A percentile compares a stretch with the other conserved stretches of the same genome.
phyloP scores from a whole-genome alignment of 2,329 filamentous ascomycete species.

The Penicillium glabrum region DNA sequence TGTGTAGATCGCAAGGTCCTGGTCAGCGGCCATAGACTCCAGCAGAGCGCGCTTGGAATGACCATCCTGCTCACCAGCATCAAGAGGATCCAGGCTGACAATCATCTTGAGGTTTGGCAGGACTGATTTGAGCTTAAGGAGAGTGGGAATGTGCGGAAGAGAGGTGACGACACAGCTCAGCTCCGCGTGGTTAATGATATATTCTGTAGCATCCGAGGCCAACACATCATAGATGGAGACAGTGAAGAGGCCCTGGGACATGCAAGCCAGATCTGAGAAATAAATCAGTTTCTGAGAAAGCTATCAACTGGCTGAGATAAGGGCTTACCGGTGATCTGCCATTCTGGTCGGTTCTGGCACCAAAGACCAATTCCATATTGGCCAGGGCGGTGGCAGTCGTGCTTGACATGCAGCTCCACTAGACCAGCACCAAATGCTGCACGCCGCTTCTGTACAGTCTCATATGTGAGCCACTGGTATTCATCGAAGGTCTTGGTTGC shows the following conservation, averaged over 20 bases:
- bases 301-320: not conserved
- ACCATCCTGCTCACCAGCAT: slow-evolving; percentile 72
- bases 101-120: slow-evolving; percentile 83
- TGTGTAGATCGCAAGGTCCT: slow-evolving; percentile 76
- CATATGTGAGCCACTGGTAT: slow-evolving; percentile 83
- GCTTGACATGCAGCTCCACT: slow-evolving; percentile 74
- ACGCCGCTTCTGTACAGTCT: slow-evolving; percentile 73
- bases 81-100: slow-evolving; percentile 79
- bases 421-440: slow-evolving; percentile 84
- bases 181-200: slow-evolving; percentile 88
- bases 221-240: slow-evolving; percentile 97
- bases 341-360: slow-evolving; percentile 85
- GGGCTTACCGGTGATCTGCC: slow-evolving; percentile 72
- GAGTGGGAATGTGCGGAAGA: slow-evolving; percentile 74
- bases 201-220: slow-evolving; percentile 86
- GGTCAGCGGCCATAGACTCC: slow-evolving; percentile 68
- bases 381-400: slow-evolving; percentile 63
- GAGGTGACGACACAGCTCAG: slow-evolving; percentile 75
- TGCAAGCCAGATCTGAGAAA: slow-evolving; percentile 71
- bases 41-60: slow-evolving; percentile 78
- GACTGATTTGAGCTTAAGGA: slow-evolving; percentile 77
- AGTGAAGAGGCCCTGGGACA: slow-evolving; percentile 83
- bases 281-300: not conserved
- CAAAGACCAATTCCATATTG: slow-evolving; percentile 77
- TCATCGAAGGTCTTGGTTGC: slow-evolving; percentile 70